These are phyloP conservation scores for Porodaedalea pini DNA, from an alignment of 1,284 basidiomycete species.

Conservation along the genomic window DNA sequence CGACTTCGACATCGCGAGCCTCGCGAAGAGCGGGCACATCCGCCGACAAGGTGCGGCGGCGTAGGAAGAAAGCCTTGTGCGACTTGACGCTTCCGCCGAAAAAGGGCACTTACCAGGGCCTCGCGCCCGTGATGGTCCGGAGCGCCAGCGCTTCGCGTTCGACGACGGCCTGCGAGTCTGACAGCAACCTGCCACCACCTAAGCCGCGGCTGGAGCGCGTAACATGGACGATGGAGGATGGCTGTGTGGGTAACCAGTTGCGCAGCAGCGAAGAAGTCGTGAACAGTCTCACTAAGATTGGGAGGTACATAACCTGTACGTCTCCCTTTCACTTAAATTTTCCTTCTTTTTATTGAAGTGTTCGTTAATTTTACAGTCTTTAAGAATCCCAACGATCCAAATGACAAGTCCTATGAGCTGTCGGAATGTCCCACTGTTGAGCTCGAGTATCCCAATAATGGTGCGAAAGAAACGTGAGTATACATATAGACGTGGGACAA, in stretches of 20 bases:
- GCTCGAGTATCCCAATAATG: conserved; percentile 68
- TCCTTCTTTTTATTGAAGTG: background rate
- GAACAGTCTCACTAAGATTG: conserved; percentile 43
- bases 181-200: background rate
- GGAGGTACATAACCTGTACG: conserved; percentile 65
- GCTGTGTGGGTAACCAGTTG: conserved; percentile 46
- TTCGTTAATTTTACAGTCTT: conserved; percentile 47
- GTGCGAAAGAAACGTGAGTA: conserved; percentile 58
- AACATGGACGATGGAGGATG: conserved; percentile 53
- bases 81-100: conserved; percentile 35
- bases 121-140: conserved; percentile 38
- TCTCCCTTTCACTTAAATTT: conserved; percentile 19
- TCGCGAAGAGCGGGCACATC: background rate
- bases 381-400: conserved; percentile 53
- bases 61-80: background rate
- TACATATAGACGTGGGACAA: conserved; percentile 6
- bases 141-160: conserved; percentile 50
- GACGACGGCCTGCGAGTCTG: conserved; percentile 38
- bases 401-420: conserved; percentile 57
- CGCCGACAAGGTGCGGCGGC: background rate
- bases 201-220: conserved; percentile 30
- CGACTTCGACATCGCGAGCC: no score
- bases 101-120: conserved; percentile 25
- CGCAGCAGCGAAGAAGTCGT: conserved; percentile 63
- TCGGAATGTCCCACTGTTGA: conserved; percentile 56